These are phyloP conservation scores for Phlebopus sp. DNA, from an alignment of 1,284 basidiomycete genomes.

Conservation along the genomic window DNA sequence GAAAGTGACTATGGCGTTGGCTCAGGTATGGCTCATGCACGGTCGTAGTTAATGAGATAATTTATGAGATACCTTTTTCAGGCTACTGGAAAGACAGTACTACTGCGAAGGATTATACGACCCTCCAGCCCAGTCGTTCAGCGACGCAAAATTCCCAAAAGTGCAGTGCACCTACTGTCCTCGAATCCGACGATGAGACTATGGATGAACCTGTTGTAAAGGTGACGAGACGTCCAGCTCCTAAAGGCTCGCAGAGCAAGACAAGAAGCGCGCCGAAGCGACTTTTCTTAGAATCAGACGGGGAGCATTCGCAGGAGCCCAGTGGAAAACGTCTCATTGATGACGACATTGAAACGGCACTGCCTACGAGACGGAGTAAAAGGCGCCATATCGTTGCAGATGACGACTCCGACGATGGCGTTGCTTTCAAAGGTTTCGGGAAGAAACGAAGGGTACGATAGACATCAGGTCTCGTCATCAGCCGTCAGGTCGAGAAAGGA, in stretches of 20 bases:
- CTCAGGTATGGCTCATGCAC: slow-evolving; percentile 37
- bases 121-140: slow-evolving; percentile 15
- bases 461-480: background rate
- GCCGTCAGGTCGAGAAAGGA: too few species aligned
- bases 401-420: slow-evolving; percentile 70
- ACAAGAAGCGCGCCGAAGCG: slow-evolving; percentile 5
- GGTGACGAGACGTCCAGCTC: slow-evolving; percentile 2
- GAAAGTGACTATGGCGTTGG: slow-evolving; percentile 58
- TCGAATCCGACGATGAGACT: slow-evolving; percentile 25
- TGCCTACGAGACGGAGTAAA: slow-evolving; percentile 31
- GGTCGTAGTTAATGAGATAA: background rate
- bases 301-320: slow-evolving; percentile 17
- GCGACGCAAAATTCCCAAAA: slow-evolving; percentile 17
- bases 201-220: slow-evolving; percentile 17
- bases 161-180: slow-evolving; percentile 21
- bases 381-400: slow-evolving; percentile 44
- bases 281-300: slow-evolving; percentile 45
- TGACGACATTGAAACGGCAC: background rate
- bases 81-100: slow-evolving; percentile 52
- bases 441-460: slow-evolving; percentile 31
- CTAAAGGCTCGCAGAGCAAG: slow-evolving; percentile 13
- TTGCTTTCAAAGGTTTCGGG: slow-evolving; percentile 63
- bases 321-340: background rate
- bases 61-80: slow-evolving; percentile 20
- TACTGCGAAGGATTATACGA: slow-evolving; percentile 13